Evolutionary conservation across 176 grass and related monocot species (phyloP), one percentile per base, ranked within the genome.

Genomic region (Oryza brachyantha): DNA sequence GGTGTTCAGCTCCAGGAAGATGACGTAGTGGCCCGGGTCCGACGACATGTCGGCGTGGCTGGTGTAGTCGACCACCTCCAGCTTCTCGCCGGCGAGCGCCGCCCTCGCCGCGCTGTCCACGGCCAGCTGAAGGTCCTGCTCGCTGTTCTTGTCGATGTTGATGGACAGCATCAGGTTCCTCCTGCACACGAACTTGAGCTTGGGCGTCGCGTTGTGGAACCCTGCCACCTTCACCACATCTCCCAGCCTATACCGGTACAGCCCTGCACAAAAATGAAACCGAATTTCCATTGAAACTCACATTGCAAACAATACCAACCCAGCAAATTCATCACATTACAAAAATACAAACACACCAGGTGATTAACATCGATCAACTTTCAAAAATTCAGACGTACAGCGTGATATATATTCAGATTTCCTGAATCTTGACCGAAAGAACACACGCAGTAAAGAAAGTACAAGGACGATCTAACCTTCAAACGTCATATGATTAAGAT

Each of bases 61-160:
- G 31, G 80, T 92, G 87, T 79, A 97, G 82, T 97, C 95, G 11
- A 92, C 85, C 17, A 97, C 83, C 68, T 97, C 94, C 24, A 97
- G 87, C 83, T 97, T 97, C 75, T 97, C 89, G 0, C 66, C 89
- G 0, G 89, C 95, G 5, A 91, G 87, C 58, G 85, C 52, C 70
- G 84, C 77, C 63, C 61, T 57, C 2, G 79, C 68, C 1, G 91
- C 92, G 37, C 70, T 50, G 38, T 94, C 85, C 2, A 97, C 89
- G 7, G 87, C 85, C 0, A 92, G 64, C 73, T 97, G 92, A 5
- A 97, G 89, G 80, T 97, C 92, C 29, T 87, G 84, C 84, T 97
- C 92, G 38, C 85, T 94, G 85, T 90, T 97, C 83, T 97, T 97
- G 89, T 97, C 95, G 63, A 94, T 94, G 79, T 97, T 97, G 88